A percentile compares a stretch with the other conserved stretches of the same genome.
Evolutionary conservation across 805 yeast genomes (phyloP).

Genomic region (Saturnispora diversa): DNA sequence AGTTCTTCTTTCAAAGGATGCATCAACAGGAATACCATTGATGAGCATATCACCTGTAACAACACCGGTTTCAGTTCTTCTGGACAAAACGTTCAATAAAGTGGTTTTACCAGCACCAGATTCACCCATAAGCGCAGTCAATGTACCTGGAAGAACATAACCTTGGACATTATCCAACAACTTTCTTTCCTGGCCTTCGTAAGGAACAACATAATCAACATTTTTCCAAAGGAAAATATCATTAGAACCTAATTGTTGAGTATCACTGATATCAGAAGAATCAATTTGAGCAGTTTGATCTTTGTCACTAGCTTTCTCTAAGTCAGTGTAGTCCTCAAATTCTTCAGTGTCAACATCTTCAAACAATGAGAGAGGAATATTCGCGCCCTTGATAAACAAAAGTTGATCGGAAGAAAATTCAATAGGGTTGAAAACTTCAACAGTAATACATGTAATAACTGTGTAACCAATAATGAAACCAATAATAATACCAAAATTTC

Average conservation of each 20-base stretch:
- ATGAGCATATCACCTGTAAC: constrained; percentile 54
- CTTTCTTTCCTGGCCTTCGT: constrained; percentile 34
- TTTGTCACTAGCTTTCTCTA: constrained; percentile 24
- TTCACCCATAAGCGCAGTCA: constrained; percentile 59
- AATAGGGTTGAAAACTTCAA: constrained; percentile 27
- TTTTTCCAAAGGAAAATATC: constrained; percentile 59
- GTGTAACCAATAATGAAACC: constrained; percentile 37
- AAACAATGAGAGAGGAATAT: constrained; percentile 22
- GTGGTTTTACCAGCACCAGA: constrained; percentile 63
- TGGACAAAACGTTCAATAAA: constrained; percentile 44
- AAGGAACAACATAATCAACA: constrained; percentile 49
- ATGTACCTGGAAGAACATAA: constrained; percentile 43
- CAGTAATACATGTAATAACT: constrained; percentile 22
- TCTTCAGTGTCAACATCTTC: constrained; percentile 21
- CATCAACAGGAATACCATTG: constrained; percentile 41
- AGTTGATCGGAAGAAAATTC: constrained; percentile 29
- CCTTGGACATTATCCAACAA: constrained; percentile 40
- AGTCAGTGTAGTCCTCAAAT: neutral
- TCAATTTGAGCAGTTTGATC: constrained; percentile 36
- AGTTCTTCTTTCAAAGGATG: constrained; percentile 44
- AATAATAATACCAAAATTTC: constrained; percentile 56
- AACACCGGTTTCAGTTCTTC: constrained; percentile 43
- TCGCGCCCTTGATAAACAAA: constrained; percentile 24
- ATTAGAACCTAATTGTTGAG: constrained; percentile 36
- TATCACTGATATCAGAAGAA: constrained; percentile 40